phyloP scores from a whole-genome alignment of 805 yeast species.

The Candida germanica region DNA sequence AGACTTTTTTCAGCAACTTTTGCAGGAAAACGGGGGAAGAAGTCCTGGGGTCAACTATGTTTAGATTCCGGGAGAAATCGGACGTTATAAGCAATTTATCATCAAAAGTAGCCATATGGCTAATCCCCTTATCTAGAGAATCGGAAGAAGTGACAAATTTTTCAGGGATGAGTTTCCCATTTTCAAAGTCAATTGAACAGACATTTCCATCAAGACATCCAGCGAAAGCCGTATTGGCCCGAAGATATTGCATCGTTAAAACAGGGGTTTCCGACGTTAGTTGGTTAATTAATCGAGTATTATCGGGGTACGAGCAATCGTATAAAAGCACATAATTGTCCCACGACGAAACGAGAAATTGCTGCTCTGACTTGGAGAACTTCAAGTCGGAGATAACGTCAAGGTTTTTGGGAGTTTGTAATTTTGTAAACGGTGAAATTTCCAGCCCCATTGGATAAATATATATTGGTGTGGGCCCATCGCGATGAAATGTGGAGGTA shows the following conservation, averaged over 20 bases:
- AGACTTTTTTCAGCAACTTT: constrained; percentile 47
- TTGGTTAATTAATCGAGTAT: not conserved
- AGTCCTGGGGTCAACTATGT: constrained; percentile 41
- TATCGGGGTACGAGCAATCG: constrained; percentile 17
- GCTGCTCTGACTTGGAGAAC: constrained; percentile 33
- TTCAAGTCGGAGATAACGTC: constrained; percentile 44
- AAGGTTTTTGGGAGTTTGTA: constrained; percentile 22
- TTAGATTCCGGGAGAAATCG: constrained; percentile 59
- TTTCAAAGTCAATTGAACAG: constrained; percentile 49
- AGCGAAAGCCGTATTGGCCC: constrained; percentile 32
- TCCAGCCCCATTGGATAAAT: constrained; percentile 1
- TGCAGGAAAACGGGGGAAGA: constrained; percentile 11
- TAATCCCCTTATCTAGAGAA: constrained; percentile 29
- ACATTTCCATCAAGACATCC: constrained; percentile 59
- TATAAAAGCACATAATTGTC: constrained; percentile 49
- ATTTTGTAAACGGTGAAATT: constrained; percentile 10
- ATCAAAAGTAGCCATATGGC: constrained; percentile 26
- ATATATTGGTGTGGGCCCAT: no score
- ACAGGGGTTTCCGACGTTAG: constrained; percentile 19
- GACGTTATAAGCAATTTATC: constrained; percentile 46
- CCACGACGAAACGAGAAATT: constrained; percentile 56
- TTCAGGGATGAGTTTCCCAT: constrained; percentile 17
- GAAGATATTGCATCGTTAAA: constrained; percentile 26
- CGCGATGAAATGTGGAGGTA: no score
- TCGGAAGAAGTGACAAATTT: constrained; percentile 13